Evolutionary conservation across 2,329 filamentous ascomycete genomes (phyloP), one percentile per base, ranked within the genome.

Genomic region (Botryotinia convoluta): DNA sequence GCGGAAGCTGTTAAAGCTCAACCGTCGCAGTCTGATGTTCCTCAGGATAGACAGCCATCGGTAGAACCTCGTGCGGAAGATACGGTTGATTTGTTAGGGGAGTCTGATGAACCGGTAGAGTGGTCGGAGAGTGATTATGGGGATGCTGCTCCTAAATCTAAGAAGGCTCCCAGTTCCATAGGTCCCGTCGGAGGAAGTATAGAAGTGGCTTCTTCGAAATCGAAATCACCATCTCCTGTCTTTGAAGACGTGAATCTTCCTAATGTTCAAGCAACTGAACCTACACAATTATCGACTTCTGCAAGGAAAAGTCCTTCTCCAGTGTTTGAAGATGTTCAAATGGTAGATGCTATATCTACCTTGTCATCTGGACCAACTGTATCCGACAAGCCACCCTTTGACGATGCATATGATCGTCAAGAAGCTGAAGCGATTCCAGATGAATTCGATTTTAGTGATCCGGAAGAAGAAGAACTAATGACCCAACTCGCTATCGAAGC

Each of bases 391-490:
- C 35, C 74, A 10, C 68, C 68, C 4, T 48, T 71, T 5, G 75
- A 76, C 2, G 77, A 79, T 64, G 72, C 72, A 20, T 80, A 74
- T 63, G 74, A 74, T 75, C 76, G 51, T 5, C 74, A 77, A 57
- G 72, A 74, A n/a, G 76, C 78, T 29, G 74, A 78, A 1, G 76
- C 84, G 51, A 81, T 82, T 42, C 51, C 63, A n/a, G 84, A 87
- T 45, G 85, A 85, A 60, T 89, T 91, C 68, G 89, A 91, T 32
- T 91, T 92, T 78, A 96, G 93, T 48, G 95, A 98, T 76, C 92
- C 94, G 0, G 96, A 97, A 82, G 95, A 98, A 75, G 95, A 95
- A 80, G 94, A 97, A 77, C 86, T 99, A 10, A 87, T 98, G 72
- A 89, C 89, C 10, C 94, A 95, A 77, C 90, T 99, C 78, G 95